Percentiles rank a stretch among this genome's conserved stretches.
Evolutionary conservation across 2,329 filamentous ascomycete species (phyloP).

Genomic region (Phyllosticta citrichinensis): DNA sequence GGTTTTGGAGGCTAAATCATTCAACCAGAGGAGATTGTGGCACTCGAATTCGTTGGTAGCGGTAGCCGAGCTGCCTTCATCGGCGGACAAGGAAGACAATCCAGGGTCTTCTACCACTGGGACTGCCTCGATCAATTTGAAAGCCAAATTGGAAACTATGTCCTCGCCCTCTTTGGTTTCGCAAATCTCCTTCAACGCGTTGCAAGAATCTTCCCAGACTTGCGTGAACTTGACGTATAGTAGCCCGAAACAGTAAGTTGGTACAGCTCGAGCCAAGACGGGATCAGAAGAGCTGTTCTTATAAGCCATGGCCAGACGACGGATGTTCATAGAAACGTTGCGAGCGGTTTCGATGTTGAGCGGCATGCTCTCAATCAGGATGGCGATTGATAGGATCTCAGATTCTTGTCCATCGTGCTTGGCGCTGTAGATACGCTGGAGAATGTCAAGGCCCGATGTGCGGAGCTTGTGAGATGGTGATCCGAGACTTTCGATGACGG

Average conservation of each 20-base stretch:
- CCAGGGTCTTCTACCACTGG: not conserved
- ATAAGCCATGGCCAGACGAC: constrained; percentile 62
- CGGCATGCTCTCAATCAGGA: constrained; percentile 70
- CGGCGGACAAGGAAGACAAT: not conserved
- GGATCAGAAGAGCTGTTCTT: constrained; percentile 46
- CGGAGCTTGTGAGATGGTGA: constrained; percentile 67
- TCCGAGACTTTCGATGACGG: constrained; percentile 63
- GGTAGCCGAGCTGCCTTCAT: not conserved
- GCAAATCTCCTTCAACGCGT: constrained; percentile 64
- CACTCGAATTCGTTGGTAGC: constrained; percentile 70
- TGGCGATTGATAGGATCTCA: constrained; percentile 52
- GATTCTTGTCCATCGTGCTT: constrained; percentile 39
- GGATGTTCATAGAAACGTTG: constrained; percentile 73
- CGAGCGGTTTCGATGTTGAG: constrained; percentile 67
- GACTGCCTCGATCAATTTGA: constrained; percentile 57
- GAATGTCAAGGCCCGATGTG: constrained; percentile 59
- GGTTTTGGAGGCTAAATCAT: constrained; percentile 39
- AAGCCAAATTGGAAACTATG: constrained; percentile 58
- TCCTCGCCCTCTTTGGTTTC: constrained; percentile 63
- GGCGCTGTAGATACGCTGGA: constrained; percentile 49
- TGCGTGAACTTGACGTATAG: constrained; percentile 77
- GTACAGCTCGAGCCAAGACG: constrained; percentile 63
- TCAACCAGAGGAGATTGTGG: constrained; percentile 54
- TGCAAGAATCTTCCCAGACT: constrained; percentile 75
- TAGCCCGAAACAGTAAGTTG: constrained; percentile 78